These are phyloP conservation scores for Tricholoma matsutake DNA, from an alignment of 768 basidiomycete genomes.

Conservation along the genomic window DNA sequence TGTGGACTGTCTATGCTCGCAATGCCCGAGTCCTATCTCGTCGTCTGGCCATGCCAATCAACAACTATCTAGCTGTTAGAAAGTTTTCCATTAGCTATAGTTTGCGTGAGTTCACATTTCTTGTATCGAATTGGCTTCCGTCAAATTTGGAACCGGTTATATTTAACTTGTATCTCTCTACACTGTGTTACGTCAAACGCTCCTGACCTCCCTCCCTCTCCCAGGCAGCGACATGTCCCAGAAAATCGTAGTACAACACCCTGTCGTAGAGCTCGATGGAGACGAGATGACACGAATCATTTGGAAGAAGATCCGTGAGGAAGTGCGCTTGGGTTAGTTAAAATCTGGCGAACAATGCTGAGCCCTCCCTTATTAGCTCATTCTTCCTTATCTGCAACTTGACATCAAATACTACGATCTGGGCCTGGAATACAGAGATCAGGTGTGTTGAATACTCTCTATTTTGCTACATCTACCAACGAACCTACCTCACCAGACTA, in stretches of 20 bases:
- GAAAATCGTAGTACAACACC: slow-evolving; percentile 83
- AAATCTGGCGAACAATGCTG: neutral
- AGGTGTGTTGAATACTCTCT: slow-evolving; percentile 41
- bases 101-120: slow-evolving; percentile 17
- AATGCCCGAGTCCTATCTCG: slow-evolving; percentile 14
- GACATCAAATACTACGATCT: slow-evolving; percentile 99
- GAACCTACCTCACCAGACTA: slow-evolving; percentile 67
- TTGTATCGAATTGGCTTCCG: neutral
- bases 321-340: slow-evolving; percentile 53
- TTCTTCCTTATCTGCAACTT: slow-evolving; percentile 90
- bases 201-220: neutral
- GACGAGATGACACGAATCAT: slow-evolving; percentile 99
- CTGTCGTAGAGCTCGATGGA: slow-evolving; percentile 92
- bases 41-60: slow-evolving; percentile 11
- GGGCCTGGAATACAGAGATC: slow-evolving; percentile 91
- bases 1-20: slow-evolving; percentile 12
- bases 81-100: slow-evolving; percentile 17
- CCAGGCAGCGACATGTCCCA: slow-evolving; percentile 27
- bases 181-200: neutral
- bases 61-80: slow-evolving; percentile 11
- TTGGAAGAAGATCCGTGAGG: slow-evolving; percentile 96
- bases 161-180: neutral
- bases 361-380: slow-evolving; percentile 56
- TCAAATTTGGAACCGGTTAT: neutral
- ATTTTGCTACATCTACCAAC: neutral